Conservation (phyloP, 164 flowering plant genomes). For the Liriodendron chinense region DNA sequence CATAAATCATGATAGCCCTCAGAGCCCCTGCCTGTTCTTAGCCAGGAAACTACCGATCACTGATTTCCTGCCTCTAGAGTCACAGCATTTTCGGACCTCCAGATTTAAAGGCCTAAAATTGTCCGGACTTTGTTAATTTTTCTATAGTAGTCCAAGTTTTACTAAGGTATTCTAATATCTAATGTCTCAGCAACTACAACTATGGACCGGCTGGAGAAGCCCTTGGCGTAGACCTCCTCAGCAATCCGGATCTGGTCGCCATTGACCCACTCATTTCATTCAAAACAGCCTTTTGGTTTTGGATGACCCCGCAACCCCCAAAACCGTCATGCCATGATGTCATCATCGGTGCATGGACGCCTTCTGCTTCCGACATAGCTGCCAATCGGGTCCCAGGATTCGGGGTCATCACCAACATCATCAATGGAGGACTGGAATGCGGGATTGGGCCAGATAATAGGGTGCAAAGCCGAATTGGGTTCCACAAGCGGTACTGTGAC, state of each 20-base stretch:
- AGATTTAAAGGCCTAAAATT: no score
- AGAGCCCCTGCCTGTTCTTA: no score
- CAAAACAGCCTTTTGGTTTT: constrained; percentile 40
- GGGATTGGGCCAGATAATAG: constrained; percentile 15
- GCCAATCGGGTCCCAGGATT: constrained; percentile 32
- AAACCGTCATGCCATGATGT: constrained; percentile 18
- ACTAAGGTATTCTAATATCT: no score
- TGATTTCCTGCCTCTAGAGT: no score
- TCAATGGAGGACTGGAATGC: constrained; percentile 31
- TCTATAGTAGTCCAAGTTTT: no score
- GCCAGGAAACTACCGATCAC: no score
- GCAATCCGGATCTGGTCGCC: constrained; percentile 32
- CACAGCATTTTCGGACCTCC: no score
- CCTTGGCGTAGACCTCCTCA: constrained; percentile 33
- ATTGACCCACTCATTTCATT: constrained; percentile 23
- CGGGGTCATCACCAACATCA: constrained; percentile 33
- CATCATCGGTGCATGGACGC: constrained; percentile 33
- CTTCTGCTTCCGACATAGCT: constrained; percentile 19
- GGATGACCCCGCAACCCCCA: constrained; percentile 28
- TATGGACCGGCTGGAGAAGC: constrained; percentile 32
- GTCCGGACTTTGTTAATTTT: no score
- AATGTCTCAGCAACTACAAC: constrained; percentile 25
- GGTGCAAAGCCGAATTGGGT: constrained; percentile 30
- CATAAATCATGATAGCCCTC: no score
- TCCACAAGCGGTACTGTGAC: constrained; percentile 35